phyloP scores from a whole-genome alignment of 73 alveolate species.

The Paramecium tetraurelia region DNA sequence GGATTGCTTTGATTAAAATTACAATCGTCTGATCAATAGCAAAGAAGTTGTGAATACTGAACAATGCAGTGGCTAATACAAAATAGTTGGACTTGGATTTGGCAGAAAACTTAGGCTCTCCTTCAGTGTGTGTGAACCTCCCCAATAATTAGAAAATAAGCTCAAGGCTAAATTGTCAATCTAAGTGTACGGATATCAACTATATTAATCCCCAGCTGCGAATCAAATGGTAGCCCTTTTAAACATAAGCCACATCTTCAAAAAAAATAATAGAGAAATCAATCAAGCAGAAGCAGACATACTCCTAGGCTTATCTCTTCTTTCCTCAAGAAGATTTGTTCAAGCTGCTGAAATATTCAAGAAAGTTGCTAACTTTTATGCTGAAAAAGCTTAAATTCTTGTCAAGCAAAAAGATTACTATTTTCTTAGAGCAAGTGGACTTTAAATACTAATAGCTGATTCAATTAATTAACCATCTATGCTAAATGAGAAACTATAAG shows the following conservation, averaged over 20 bases:
- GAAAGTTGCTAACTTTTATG: slow-evolving; percentile 22
- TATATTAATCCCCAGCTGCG: slow-evolving; percentile 13
- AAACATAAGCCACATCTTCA: slow-evolving; percentile 35
- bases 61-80: neutral
- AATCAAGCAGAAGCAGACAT: slow-evolving; percentile 36
- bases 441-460: slow-evolving; percentile 18
- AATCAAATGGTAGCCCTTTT: slow-evolving; percentile 13
- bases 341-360: slow-evolving; percentile 43
- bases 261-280: neutral
- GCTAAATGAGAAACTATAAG: slow-evolving; percentile 17
- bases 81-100: neutral
- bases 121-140: neutral
- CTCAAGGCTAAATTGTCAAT: neutral
- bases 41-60: neutral
- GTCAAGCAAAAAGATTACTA: neutral
- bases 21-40: neutral
- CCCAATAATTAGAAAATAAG: neutral
- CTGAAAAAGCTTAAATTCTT: neutral
- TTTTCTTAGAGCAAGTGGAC: slow-evolving; percentile 12
- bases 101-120: neutral
- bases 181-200: neutral
- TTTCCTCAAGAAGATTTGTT: slow-evolving; percentile 37
- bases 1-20: neutral
- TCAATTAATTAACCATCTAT: slow-evolving; percentile 40
- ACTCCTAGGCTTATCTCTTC: neutral